Conservation (phyloP, 1,284 basidiomycete genomes). For the Tylopilus sp. region DNA sequence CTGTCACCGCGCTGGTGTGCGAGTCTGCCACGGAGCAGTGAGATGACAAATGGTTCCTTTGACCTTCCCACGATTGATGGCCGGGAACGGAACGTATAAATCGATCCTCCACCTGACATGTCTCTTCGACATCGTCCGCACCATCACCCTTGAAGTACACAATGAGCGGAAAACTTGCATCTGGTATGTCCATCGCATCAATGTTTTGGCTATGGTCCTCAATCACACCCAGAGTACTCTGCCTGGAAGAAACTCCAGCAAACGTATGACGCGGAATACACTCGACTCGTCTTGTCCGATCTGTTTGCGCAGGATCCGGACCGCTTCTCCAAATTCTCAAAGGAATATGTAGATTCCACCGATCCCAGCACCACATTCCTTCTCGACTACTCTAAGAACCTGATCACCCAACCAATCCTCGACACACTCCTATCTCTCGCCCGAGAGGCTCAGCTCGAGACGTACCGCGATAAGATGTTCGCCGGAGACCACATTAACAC, state of each 20-base stretch:
- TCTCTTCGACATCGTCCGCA: constrained; percentile 9
- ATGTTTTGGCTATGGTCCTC: constrained; percentile 3
- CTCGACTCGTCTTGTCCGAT: constrained; percentile 87
- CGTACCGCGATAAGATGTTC: constrained; percentile 94
- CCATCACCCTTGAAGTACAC: constrained; percentile 17
- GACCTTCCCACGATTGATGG: constrained; percentile 36
- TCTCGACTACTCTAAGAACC: constrained; percentile 97
- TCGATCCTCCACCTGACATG: not conserved
- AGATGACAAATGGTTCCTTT: not conserved
- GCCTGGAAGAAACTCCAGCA: constrained; percentile 94
- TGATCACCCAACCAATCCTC: constrained; percentile 91
- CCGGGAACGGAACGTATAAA: constrained; percentile 22
- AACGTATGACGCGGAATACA: constrained; percentile 82
- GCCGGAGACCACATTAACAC: constrained; percentile 98
- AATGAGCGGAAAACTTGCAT: constrained; percentile 67
- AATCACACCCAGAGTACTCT: constrained; percentile 72
- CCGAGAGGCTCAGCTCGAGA: constrained; percentile 89
- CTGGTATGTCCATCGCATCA: constrained; percentile 49
- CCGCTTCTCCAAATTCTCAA: constrained; percentile 90
- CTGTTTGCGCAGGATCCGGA: constrained; percentile 91
- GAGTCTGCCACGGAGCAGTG: too few species aligned
- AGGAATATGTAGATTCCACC: constrained; percentile 76
- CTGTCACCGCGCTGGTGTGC: too few species aligned
- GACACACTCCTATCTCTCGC: constrained; percentile 83
- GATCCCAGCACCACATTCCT: constrained; percentile 85